Evolutionary conservation across 2,329 filamentous ascomycete genomes (phyloP).

Genomic region (Fusarium staphyleae): DNA sequence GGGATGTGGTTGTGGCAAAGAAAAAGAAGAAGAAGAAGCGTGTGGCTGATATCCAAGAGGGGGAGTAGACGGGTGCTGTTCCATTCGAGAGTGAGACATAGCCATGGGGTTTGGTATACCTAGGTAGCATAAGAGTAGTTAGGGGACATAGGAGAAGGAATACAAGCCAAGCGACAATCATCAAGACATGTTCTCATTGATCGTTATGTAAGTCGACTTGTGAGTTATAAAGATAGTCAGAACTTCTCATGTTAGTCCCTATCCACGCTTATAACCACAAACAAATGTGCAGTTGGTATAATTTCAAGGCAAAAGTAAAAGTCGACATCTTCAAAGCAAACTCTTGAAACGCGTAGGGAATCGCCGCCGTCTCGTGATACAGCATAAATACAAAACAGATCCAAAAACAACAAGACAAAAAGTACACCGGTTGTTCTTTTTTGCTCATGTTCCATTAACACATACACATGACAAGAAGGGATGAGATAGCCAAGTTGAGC

Average conservation of each 20-base stretch:
- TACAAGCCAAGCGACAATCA: conserved; percentile 15
- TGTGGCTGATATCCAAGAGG: conserved; percentile 42
- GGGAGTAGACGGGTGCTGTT: conserved; percentile 15
- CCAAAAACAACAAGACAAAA: conserved; percentile 28
- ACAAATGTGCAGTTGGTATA: neutral
- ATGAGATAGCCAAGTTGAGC: conserved; percentile 17
- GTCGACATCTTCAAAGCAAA: conserved; percentile 18
- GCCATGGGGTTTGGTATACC: conserved; percentile 9
- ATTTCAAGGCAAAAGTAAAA: conserved; percentile 8
- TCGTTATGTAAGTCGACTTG: too few relatives aligned
- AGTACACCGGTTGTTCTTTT: conserved; percentile 37
- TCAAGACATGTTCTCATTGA: neutral
- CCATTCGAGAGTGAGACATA: neutral
- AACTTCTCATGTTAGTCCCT: neutral
- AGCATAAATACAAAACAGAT: conserved; percentile 41
- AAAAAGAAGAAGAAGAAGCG: conserved; percentile 58
- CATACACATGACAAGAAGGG: conserved; percentile 39
- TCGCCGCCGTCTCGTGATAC: conserved; percentile 39
- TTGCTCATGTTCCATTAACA: conserved; percentile 44
- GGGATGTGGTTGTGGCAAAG: conserved; percentile 49
- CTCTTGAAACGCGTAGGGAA: conserved; percentile 32
- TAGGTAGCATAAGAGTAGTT: conserved; percentile 14
- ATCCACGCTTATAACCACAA: neutral
- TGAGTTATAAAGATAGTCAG: too few relatives aligned
- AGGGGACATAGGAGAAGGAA: conserved; percentile 18